Evolutionary conservation across 257 asterid species (phyloP).

Genomic region (Haberlea rhodopensis): DNA sequence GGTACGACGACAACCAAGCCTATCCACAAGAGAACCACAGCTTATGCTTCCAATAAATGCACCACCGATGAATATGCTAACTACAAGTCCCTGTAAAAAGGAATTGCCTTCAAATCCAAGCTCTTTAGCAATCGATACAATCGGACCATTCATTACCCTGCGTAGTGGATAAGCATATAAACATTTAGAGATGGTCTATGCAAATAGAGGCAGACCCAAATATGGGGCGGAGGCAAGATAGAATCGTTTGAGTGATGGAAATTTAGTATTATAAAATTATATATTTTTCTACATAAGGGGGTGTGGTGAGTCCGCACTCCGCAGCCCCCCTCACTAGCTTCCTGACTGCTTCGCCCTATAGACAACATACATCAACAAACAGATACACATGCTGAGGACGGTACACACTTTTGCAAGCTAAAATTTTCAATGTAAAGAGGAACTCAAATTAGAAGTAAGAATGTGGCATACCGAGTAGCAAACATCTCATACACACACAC

Average conservation of each 20-base stretch:
- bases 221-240: no score
- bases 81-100: slow-evolving; percentile 83
- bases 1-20: slow-evolving; percentile 76
- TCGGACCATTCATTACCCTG: slow-evolving; percentile 93
- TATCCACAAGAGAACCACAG: slow-evolving; percentile 70
- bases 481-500: background rate
- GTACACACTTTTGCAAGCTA: background rate
- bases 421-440: background rate
- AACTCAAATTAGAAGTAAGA: slow-evolving; percentile 16
- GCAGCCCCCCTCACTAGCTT: no score
- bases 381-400: slow-evolving; percentile 1
- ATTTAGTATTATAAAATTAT: no score
- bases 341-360: no score
- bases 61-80: slow-evolving; percentile 84
- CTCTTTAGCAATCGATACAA: slow-evolving; percentile 72
- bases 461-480: background rate
- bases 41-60: slow-evolving; percentile 79
- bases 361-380: background rate
- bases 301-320: no score
- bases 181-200: slow-evolving; percentile 12
- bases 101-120: slow-evolving; percentile 81
- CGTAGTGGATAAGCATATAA: slow-evolving; percentile 26
- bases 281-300: no score
- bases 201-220: no score
- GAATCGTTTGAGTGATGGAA: no score